Conservation (phyloP, 129 eudicot genomes). For the Saussurea involucrata region DNA sequence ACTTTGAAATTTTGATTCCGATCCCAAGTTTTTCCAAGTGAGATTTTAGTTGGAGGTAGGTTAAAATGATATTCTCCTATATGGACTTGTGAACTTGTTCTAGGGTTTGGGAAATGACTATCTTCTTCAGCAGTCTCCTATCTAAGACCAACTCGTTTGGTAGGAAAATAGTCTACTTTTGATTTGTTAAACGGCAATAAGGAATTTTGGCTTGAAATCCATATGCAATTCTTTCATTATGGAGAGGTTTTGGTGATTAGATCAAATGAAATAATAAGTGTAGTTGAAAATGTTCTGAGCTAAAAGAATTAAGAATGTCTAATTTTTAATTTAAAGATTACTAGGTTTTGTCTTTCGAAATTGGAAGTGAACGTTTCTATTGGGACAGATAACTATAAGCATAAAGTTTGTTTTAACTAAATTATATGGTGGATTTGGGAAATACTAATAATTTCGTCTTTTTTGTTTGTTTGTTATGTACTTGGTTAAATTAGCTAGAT, state of each 20-base stretch:
- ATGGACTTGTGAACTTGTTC: constrained; percentile 4
- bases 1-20: background rate
- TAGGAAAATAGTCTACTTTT: background rate
- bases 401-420: background rate
- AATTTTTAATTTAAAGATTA: background rate
- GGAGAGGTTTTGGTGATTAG: background rate
- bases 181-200: background rate
- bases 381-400: background rate
- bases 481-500: constrained; percentile 1
- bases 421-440: background rate
- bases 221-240: background rate
- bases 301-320: background rate
- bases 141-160: background rate
- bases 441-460: background rate
- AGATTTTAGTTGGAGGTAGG: constrained; percentile 9
- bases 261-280: background rate
- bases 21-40: background rate
- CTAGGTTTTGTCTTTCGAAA: background rate
- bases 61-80: background rate
- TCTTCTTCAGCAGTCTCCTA: background rate
- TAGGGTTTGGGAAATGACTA: background rate
- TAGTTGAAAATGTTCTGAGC: background rate
- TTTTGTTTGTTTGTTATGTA: constrained; percentile 1
- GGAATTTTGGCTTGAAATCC: background rate
- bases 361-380: background rate